Evolutionary conservation across 331 rosid species (phyloP).

Genomic region (Cydonia oblonga): DNA sequence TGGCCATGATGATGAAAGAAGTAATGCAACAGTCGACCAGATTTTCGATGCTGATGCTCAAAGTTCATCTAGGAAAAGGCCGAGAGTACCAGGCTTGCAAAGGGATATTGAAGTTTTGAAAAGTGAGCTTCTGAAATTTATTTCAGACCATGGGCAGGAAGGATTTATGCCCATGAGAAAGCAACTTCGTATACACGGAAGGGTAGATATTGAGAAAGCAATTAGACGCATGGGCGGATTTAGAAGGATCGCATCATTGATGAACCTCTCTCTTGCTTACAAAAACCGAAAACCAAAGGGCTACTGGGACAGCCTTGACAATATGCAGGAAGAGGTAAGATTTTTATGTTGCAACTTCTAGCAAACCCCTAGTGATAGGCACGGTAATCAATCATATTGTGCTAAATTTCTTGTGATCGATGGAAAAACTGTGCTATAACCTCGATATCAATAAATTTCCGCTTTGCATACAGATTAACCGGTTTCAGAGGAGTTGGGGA

Average conservation of each 20-base stretch:
- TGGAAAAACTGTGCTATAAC: not conserved
- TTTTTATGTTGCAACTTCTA: not conserved
- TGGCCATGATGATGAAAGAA: constrained; percentile 18
- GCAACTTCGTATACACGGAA: constrained; percentile 76
- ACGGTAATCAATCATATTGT: not conserved
- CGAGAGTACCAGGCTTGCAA: constrained; percentile 86
- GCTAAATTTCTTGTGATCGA: not conserved
- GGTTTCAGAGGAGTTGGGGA: constrained; percentile 89
- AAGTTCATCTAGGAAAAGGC: constrained; percentile 39
- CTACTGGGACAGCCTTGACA: constrained; percentile 87
- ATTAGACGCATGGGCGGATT: constrained; percentile 91
- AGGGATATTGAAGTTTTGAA: constrained; percentile 78
- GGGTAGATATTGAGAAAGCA: constrained; percentile 94
- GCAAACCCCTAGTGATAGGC: not conserved
- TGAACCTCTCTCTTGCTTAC: constrained; percentile 89
- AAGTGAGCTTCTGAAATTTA: constrained; percentile 61
- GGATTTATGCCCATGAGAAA: constrained; percentile 99
- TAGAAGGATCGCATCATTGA: constrained; percentile 63
- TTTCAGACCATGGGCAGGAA: constrained; percentile 82
- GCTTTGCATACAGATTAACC: constrained; percentile 43
- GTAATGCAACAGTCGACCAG: constrained; percentile 17
- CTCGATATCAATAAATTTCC: not conserved
- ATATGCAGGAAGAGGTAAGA: constrained; percentile 72
- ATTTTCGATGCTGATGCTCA: constrained; percentile 16
- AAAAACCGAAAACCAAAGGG: constrained; percentile 95